phyloP scores from a whole-genome alignment of 129 eudicot genomes.

The Cynara cardunculus region DNA sequence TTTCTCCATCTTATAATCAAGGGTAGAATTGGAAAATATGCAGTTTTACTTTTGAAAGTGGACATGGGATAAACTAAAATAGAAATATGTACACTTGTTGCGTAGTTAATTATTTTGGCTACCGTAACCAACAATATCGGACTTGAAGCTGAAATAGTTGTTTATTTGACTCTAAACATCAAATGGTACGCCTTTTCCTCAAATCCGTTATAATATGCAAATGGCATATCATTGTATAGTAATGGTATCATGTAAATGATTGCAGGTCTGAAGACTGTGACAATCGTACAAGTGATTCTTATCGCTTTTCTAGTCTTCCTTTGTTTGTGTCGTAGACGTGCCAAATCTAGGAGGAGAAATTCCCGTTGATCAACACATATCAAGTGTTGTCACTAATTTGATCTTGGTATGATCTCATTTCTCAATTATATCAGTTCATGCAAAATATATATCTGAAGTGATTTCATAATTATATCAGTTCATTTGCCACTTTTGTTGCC shows the following conservation, averaged over 20 bases:
- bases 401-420: constrained; percentile 1
- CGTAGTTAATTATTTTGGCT: background rate
- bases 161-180: constrained; percentile 11
- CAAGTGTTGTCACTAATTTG: background rate
- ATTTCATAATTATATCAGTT: background rate
- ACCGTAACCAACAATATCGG: background rate
- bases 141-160: background rate
- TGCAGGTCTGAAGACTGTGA: constrained; percentile 75
- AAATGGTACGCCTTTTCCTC: background rate
- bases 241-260: constrained; percentile 9
- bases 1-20: background rate
- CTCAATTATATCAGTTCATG: background rate
- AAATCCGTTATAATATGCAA: background rate
- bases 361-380: constrained; percentile 26
- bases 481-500: background rate
- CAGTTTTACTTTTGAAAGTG: background rate
- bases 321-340: constrained; percentile 40
- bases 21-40: too few species aligned
- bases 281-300: constrained; percentile 53
- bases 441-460: background rate
- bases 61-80: background rate
- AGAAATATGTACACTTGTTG: background rate
- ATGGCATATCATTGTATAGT: background rate
- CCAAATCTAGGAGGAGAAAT: constrained; percentile 54
- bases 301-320: constrained; percentile 41